Base-by-base conservation (phyloP, 2,329 filamentous ascomycete species). In the Rhexocercosporidium sp. region DNA sequence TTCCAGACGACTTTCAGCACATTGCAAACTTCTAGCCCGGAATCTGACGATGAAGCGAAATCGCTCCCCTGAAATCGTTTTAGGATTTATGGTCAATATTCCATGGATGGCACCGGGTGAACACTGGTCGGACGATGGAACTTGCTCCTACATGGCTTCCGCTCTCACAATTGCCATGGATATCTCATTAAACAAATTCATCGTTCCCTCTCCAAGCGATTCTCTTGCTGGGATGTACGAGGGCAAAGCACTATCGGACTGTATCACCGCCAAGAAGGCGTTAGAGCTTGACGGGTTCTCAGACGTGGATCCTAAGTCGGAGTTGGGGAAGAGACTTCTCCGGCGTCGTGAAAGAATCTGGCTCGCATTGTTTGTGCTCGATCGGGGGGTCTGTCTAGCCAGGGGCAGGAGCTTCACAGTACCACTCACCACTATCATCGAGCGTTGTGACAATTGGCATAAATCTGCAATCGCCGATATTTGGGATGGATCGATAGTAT, bases 81-180 rank as follows among this genome's bases (percentile, higher is more conserved):
- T 93, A 1, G 90, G 88, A 0, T 92, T 92, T 74, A 90, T 93
- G 87, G 85, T 92, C 37, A 92, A 92, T 68, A 85, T 93, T 7
- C 90, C 90, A 0, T 93, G 90, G 90, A 92, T 92, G 85, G 86
- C 87, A 34, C 88, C 88, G 1, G 88, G 88, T 1, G 80, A 85
- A 66, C 88, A 90, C 73, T 89, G 87, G 76, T 88, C 88, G 11
- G 90, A 92, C 70, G 90, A 93, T 68, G 90, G 92, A 72, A 92
- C 90, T 0, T 92, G 89, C 66, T 85, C 87, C 49, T 92, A 91
- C 71, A 86, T 93, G 63, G 86, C 89, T 1, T 88, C 90, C 79
- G 90, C 90, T 1, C 81, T 90, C 11, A 90, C 88, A 0, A 87
- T 92, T 68, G 89, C 90, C 0, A 80, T 92, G 39, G 90, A 93